Conservation (phyloP, 805 yeast species). For the Metschnikowia bowlesiae region DNA sequence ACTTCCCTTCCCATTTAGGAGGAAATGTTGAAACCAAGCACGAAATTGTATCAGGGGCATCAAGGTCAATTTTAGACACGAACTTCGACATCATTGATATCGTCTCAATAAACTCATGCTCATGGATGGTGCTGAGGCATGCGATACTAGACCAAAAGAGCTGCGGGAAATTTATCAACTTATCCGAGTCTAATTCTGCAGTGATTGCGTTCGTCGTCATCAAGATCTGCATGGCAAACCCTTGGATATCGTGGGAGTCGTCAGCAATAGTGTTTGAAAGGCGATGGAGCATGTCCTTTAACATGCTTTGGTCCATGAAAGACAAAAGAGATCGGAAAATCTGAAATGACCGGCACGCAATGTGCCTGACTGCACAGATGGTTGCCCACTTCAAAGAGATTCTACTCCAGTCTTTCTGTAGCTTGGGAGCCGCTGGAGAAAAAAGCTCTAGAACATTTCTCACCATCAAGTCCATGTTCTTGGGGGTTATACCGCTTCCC, state of each 20-base stretch:
- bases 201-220: conserved; percentile 94
- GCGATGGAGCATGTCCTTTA: conserved; percentile 90
- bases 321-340: conserved; percentile 80
- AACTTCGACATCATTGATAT: conserved; percentile 78
- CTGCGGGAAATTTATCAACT: conserved; percentile 84
- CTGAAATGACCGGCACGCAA: conserved; percentile 96
- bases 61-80: conserved; percentile 80
- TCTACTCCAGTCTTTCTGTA: conserved; percentile 82
- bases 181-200: conserved; percentile 75
- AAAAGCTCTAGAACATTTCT: conserved; percentile 60
- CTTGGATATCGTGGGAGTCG: conserved; percentile 84
- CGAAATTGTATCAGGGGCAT: conserved; percentile 78
- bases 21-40: conserved; percentile 86
- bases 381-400: conserved; percentile 92
- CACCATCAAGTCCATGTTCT: conserved; percentile 73
- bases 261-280: conserved; percentile 91
- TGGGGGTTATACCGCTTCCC: conserved; percentile 74
- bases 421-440: conserved; percentile 38
- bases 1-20: conserved; percentile 91
- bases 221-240: conserved; percentile 93
- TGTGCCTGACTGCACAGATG: conserved; percentile 92
- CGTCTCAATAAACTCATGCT: conserved; percentile 87
- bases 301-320: conserved; percentile 79
- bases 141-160: conserved; percentile 95
- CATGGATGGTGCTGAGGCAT: conserved; percentile 82